Base-by-base conservation (phyloP, 2,329 filamentous ascomycete genomes). In the Colletotrichum sidae region DNA sequence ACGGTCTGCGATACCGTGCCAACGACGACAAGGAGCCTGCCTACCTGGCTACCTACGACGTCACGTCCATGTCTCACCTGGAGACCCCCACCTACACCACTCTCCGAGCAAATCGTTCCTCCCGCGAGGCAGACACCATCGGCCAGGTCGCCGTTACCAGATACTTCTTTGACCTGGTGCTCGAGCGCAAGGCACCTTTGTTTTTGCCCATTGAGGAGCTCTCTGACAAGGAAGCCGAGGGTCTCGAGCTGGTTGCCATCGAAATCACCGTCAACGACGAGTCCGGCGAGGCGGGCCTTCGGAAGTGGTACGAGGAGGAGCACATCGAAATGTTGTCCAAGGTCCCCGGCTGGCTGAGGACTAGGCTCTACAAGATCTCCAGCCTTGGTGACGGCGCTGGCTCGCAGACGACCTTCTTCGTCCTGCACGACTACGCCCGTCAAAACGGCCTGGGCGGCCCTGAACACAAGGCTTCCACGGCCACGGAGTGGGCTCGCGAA, bases 21-120 rank as follows among this genome's bases (percentile, higher is more conserved):
- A 86, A 80, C 13, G 92, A 95, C 75, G 79, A 81, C 54, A 69
- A 79, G 69, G 75, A 82, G 68, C 93, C 92, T 1, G 85, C 88
- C 69, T 97, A 89, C 82, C 87, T 95, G 75, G 93, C 93, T 38
- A 80, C 90, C 60, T 97, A 97, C 83, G 93, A 97, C 76, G 88
- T 96, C 69, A 89, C 87, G 39, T 88, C 90, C 73, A 92, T 95
- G 86, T 78, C 84, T 49, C 87, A 87, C 72, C 83, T 97, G 73
- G 86, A 88, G 55, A 88, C 89, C 53, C 86, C 90, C 56, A 85
- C 88, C 2, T 97, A 97, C 79, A 87, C 86, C 10, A 79, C 81
- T 12, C 80, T 94, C 51, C 85, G 91, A 37, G 86, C 84, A 9
- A 82, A 86, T 70, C 78, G 86, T 33, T 86, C 85, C 2, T 70